Base-by-base conservation (phyloP, 1,284 basidiomycete species). In the Kalmanozyma brasiliensis region DNA sequence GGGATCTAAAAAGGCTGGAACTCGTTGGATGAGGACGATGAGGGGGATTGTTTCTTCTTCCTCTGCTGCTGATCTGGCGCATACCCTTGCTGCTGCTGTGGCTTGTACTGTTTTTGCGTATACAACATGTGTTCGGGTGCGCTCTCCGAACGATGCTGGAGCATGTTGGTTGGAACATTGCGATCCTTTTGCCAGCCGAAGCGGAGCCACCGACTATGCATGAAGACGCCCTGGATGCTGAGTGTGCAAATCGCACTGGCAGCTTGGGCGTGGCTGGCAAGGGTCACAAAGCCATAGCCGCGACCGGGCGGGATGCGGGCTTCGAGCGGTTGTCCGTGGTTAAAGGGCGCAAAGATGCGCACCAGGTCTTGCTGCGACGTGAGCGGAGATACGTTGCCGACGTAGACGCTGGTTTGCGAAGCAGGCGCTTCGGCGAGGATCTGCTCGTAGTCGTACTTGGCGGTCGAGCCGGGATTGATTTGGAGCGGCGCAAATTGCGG, bases 271-370 rank as follows among this genome's bases (percentile, higher is more conserved):
- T 98, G 95, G 41, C 92, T 93, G 84, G 97, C 94, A 56, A 98
- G 87, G 85, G 97, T 98, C 82, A 98, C 93, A 81, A 98, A 98
- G 0, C 95, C 95, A 82, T 98, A 98, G 29, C 95, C 95, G 62
- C 94, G 90, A 84, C 98, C 95, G 56, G 94, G 89, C 84, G 73
- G 68, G 7, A 70, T 65, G 70, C 95, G 90, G 81, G 98, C 94
- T 85, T 98, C 95, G 72, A 93, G 93, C 48, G 98, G 89, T 83
- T 96, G 96, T 48, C 96, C 95, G 26, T 59, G 62, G 32, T 59
- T 59, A 82, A 94, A 97, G 56, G 91, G 92, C 84, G 94, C 90
- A 89, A 98, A 98, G 57, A 97, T 86, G 7, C 94, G 93, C 74
- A 97, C 92, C 66, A 98, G 88, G 84, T 98, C 96, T 41, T 91